phyloP scores from a whole-genome alignment of 495 filamentous ascomycete species.

The Aspergillus conjunctus region DNA sequence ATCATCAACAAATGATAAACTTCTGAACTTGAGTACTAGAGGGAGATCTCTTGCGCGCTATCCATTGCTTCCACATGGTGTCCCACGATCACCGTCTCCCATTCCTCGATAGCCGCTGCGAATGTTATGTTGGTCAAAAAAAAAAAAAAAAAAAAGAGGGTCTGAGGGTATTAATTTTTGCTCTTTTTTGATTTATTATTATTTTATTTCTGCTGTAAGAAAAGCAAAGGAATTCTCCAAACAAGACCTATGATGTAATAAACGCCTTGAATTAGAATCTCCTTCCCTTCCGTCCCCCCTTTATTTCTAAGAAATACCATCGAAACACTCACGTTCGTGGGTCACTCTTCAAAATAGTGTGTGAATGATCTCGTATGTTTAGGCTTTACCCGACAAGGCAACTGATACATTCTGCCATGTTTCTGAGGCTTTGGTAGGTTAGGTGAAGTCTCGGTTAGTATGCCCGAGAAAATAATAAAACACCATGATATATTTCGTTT shows the following conservation, averaged over 20 bases:
- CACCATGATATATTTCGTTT: not conserved
- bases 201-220: not conserved
- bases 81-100: slow-evolving; percentile 18
- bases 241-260: slow-evolving; percentile 26
- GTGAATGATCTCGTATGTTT: slow-evolving; percentile 28
- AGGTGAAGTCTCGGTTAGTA: slow-evolving; percentile 9
- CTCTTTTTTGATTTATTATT: slow-evolving; percentile 1
- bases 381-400: slow-evolving; percentile 27
- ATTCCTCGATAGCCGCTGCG: slow-evolving; percentile 22
- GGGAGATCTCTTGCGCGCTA: slow-evolving; percentile 15
- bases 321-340: slow-evolving; percentile 20
- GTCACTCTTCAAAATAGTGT: slow-evolving; percentile 18
- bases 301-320: slow-evolving; percentile 2
- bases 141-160: not conserved
- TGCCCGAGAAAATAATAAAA: slow-evolving; percentile 5
- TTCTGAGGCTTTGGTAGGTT: not conserved
- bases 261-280: too few species aligned
- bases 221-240: not conserved
- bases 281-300: not conserved
- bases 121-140: slow-evolving; percentile 7
- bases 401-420: slow-evolving; percentile 46
- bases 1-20: not conserved
- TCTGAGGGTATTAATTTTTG: slow-evolving; percentile 8
- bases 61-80: slow-evolving; percentile 29
- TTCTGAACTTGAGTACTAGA: slow-evolving; percentile 6